Base-by-base conservation (phyloP, 1,139 yeast species). In the Blastobotrys petasosporus region DNA sequence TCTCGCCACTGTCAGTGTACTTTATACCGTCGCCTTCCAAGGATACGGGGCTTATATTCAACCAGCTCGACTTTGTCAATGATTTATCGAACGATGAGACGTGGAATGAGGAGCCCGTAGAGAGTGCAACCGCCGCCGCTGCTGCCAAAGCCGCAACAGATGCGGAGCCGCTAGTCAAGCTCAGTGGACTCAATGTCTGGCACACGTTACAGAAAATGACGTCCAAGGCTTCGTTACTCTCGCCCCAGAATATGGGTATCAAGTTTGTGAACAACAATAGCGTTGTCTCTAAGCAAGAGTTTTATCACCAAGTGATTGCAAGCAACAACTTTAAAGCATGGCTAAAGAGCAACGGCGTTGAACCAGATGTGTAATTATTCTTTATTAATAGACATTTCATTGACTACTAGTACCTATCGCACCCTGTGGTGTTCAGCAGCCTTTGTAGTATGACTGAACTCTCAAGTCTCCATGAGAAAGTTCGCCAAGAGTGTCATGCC, bases 1-100 rank as follows among this genome's bases (percentile, higher is more conserved):
- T 57, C n/a, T 49, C 57, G 4, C 61, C 61, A 15, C 47, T 57
- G 29, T 42, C 55, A 2, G 48, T 49, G 20, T 53, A 54, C 44
- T 45, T 55, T 25, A 44, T 47, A 5, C 49, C 51, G 2, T 44
- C 47, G 38, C 39, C 43, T n/a, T 35, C 32, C 4, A 20, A 23
- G 9, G 37, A 43, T 1, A 17, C 33, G 17, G 41, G 44, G 12
- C 42, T 50, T 17, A 45, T 44, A 23, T 51, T 44, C 34, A 44
- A 44, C 41, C 47, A 44, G 37, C 38, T 44, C 13, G 47, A 44
- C 15, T 41, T 49, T 35, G 41, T 45, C 29, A 46, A 42, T 28
- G 41, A 42, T 25, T 29, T 40, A 13, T 36, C 48, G 12, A 43
- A 39, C 31, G 42, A 34, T 30, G 42, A 38, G 9, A 11, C 43